phyloP scores from a whole-genome alignment of 164 flowering plant genomes.

The Kalanchoe fedtschenkoi region DNA sequence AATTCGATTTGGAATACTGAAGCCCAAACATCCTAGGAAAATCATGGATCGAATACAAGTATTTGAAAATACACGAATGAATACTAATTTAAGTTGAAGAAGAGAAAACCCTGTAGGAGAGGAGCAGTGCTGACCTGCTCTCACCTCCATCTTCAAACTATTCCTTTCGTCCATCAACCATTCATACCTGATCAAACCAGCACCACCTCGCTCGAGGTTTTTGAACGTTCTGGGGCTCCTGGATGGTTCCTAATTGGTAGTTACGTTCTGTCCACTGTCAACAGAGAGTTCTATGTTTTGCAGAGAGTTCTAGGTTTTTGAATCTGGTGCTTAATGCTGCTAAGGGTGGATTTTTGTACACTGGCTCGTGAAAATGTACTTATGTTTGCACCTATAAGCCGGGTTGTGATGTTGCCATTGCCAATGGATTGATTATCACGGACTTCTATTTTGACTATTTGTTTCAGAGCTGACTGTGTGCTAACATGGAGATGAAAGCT shows the following conservation, averaged over 20 bases:
- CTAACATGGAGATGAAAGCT: conserved; percentile 81
- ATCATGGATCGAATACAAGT: too few species aligned
- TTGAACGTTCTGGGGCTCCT: conserved; percentile 67
- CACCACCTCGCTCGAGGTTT: too few species aligned
- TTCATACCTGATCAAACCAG: too few species aligned
- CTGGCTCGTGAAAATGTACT: conserved; percentile 73
- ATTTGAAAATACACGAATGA: too few species aligned
- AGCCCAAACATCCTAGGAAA: too few species aligned
- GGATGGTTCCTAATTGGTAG: conserved; percentile 43
- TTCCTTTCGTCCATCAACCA: too few species aligned
- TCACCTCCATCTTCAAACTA: too few species aligned
- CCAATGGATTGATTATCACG: conserved; percentile 28
- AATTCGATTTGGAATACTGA: too few species aligned
- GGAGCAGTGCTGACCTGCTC: too few species aligned
- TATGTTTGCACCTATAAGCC: conserved; percentile 35
- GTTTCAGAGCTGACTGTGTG: conserved; percentile 97
- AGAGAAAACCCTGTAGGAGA: too few species aligned
- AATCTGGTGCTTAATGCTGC: conserved; percentile 58
- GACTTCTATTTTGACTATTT: conserved; percentile 90
- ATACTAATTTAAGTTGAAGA: too few species aligned
- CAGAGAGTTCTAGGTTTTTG: conserved; percentile 71
- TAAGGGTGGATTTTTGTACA: conserved; percentile 42
- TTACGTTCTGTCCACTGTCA: conserved; percentile 52
- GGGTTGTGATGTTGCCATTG: conserved; percentile 11
- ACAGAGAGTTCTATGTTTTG: too few species aligned